Percentiles rank a stretch among this genome's conserved stretches.
These are phyloP conservation scores for Amphicarpaea edgeworthii DNA, from an alignment of 306 rosid species.

Conservation along the genomic window DNA sequence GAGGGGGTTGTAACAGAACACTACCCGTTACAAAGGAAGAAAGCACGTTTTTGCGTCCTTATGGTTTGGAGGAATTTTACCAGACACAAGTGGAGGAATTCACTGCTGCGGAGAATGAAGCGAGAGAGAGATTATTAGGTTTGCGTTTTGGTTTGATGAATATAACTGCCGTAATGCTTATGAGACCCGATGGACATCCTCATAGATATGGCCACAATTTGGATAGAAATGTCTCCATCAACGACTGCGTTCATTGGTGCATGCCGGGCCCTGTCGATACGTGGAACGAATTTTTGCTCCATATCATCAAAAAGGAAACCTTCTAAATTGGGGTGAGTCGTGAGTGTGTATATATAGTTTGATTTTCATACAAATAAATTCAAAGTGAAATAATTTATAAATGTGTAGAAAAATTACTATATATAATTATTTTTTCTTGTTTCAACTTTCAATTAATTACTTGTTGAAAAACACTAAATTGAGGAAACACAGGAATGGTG, in stretches of 20 bases:
- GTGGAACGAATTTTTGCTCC: conserved; percentile 80
- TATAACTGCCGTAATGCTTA: conserved; percentile 65
- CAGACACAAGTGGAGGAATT: conserved; percentile 67
- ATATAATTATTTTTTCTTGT: no score
- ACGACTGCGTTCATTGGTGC: conserved; percentile 98
- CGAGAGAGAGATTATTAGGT: conserved; percentile 52
- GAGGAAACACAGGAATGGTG: no score
- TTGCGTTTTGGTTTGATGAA: conserved; percentile 62
- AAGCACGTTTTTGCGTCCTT: conserved; percentile 46
- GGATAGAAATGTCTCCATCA: conserved; percentile 48
- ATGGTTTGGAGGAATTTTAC: conserved; percentile 49
- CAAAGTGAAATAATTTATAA: not conserved
- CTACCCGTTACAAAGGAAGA: conserved; percentile 56
- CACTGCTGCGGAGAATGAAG: conserved; percentile 52
- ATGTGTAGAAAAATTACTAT: not conserved
- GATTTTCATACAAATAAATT: not conserved
- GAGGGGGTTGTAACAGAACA: conserved; percentile 77
- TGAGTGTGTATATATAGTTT: not conserved
- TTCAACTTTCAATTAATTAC: no score
- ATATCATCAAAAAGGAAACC: conserved; percentile 50
- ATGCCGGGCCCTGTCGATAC: conserved; percentile 94
- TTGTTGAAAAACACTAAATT: no score
- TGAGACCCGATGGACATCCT: conserved; percentile 96
- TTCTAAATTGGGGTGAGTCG: not conserved
- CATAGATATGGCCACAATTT: conserved; percentile 55